Conservation (phyloP, 768 basidiomycete genomes). For the Lentinula boryana region DNA sequence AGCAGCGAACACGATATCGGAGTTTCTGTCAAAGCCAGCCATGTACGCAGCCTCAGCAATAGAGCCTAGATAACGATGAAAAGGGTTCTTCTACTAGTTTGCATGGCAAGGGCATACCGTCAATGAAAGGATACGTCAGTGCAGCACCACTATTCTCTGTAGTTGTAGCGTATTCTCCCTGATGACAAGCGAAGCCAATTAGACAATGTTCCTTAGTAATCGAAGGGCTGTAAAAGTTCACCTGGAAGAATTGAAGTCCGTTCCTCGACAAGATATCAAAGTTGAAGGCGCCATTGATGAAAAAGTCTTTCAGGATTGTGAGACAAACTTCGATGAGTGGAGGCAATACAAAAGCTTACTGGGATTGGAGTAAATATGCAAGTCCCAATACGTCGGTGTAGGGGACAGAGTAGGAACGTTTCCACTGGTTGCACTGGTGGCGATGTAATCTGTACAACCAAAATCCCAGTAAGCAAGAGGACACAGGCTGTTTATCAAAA, state of each 20-base stretch:
- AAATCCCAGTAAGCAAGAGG: not conserved
- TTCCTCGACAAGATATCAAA: slow-evolving; percentile 37
- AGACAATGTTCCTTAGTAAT: not conserved
- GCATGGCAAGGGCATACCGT: slow-evolving; percentile 28
- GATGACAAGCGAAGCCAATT: not conserved
- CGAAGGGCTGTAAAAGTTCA: slow-evolving; percentile 10
- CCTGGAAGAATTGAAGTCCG: slow-evolving; percentile 56
- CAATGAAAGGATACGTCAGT: slow-evolving; percentile 49
- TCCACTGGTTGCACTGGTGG: slow-evolving; percentile 29
- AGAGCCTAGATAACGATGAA: slow-evolving; percentile 27
- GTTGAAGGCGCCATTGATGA: slow-evolving; percentile 31
- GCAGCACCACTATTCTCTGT: slow-evolving; percentile 47
- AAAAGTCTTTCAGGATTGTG: slow-evolving; percentile 26
- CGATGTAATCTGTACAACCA: slow-evolving; percentile 30
- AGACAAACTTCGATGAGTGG: not conserved
- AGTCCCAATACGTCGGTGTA: slow-evolving; percentile 32
- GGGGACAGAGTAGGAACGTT: slow-evolving; percentile 15
- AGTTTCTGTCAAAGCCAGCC: slow-evolving; percentile 52
- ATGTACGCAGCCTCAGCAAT: slow-evolving; percentile 61
- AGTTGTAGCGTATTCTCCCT: slow-evolving; percentile 60
- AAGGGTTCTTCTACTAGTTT: too few species aligned
- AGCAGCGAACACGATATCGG: slow-evolving; percentile 47
- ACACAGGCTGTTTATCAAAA: too few species aligned
- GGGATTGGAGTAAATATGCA: slow-evolving; percentile 40
- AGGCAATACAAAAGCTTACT: slow-evolving; percentile 13